Base-by-base conservation (phyloP, 164 flowering plant genomes). In the Liriodendron chinense region DNA sequence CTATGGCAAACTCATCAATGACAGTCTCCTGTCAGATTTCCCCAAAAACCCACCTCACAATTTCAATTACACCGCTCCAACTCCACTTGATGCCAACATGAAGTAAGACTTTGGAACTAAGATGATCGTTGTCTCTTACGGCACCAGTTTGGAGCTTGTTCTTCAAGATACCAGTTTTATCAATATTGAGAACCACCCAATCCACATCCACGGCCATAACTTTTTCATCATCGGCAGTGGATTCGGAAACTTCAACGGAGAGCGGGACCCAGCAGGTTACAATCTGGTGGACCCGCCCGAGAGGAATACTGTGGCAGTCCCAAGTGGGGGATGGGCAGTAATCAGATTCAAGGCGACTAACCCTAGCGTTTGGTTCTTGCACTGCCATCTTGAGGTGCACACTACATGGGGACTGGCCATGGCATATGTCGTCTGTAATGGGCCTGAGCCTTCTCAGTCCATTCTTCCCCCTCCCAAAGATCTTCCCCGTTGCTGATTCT, bases 351-450 rank as follows among this genome's bases (percentile, higher is more conserved):
- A 63, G 73, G 87, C 90, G 0, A 85, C 86, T 21, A 87, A 87
- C 74, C 92, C 90, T 14, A 89, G 92, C 21, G 92, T 83, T 7
- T 87, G 92, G 92, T 89, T 84, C 75, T 70, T 89, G 18, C 90
- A 88, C 62, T 88, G 91, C 43, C 91, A 88, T 62, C 79, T 88
- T 14, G 91, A 88, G 67, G 85, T 66, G 21, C 91, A 88, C 65
- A 82, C 87, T 0, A 65, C 85, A 7, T 89, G 92, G 92, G 92
- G 92, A 6, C 73, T 89, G 5, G 86, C 86, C 22, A 84, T 67
- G 83, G 92, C 68, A 0, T 80, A 84, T n/a, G 57, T 87, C 1
- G 90, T 87, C 13, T 4, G 68, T 64, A 72, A 82, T 78, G 90
- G 92, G 5, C 64, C 68, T 1, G 62, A 65, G 1, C 72, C 78